Conservation (phyloP, 2,329 filamentous ascomycete species). For the Monosporascus sp. region DNA sequence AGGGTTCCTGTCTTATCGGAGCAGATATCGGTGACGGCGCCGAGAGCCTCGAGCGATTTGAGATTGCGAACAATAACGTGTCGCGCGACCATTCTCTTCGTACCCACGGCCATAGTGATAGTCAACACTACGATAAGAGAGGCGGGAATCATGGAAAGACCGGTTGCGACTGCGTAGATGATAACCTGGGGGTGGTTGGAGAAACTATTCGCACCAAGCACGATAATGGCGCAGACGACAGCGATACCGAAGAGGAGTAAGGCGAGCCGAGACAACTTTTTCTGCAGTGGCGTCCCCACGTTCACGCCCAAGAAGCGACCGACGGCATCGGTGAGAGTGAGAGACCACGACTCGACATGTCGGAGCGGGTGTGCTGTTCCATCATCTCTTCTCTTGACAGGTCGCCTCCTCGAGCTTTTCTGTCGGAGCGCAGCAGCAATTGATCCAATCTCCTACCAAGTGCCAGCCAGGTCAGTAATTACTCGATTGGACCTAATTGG, state of each 20-base stretch:
- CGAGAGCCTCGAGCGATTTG: conserved; percentile 53
- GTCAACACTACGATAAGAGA: conserved; percentile 60
- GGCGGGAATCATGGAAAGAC: conserved; percentile 56
- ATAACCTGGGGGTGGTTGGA: conserved; percentile 51
- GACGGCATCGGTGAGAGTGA: conserved; percentile 52
- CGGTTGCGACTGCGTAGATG: conserved; percentile 55
- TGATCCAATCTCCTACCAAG: conserved; percentile 58
- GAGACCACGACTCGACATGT: conserved; percentile 40
- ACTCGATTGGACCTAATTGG: no score
- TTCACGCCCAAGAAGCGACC: conserved; percentile 63
- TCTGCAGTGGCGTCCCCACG: conserved; percentile 64
- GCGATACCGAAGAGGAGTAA: conserved; percentile 63
- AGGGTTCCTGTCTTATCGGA: conserved; percentile 56
- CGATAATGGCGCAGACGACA: conserved; percentile 63
- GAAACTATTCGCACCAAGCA: conserved; percentile 59
- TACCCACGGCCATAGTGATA: conserved; percentile 59
- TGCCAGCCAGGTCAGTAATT: conserved; percentile 32
- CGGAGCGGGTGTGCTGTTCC: conserved; percentile 49
- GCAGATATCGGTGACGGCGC: conserved; percentile 54
- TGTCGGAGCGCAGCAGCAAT: conserved; percentile 58
- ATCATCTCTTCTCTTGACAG: conserved; percentile 46
- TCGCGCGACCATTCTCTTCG: conserved; percentile 51
- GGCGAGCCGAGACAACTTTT: conserved; percentile 63
- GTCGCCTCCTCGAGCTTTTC: conserved; percentile 45
- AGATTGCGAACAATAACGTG: conserved; percentile 55